These are phyloP conservation scores for Laguncularia racemosa DNA, from an alignment of 345 rosid species.

Conservation along the genomic window DNA sequence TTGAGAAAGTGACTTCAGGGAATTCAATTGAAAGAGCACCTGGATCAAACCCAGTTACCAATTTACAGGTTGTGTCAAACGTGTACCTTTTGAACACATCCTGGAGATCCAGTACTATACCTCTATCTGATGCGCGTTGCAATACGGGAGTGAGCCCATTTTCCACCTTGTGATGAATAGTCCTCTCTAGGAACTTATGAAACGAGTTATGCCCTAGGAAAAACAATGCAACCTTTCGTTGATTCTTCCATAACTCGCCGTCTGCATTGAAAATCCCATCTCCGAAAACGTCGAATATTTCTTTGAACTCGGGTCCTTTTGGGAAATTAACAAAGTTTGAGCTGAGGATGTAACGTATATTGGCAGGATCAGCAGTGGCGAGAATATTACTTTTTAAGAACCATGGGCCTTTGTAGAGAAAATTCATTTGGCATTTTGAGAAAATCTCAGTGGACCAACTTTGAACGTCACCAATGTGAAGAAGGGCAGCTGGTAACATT, in stretches of 20 bases:
- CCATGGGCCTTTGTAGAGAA: slow-evolving; percentile 31
- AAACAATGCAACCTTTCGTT: slow-evolving; percentile 29
- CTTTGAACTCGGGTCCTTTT: slow-evolving; percentile 46
- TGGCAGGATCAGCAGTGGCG: slow-evolving; percentile 43
- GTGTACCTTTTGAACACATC: slow-evolving; percentile 41
- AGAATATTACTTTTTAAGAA: slow-evolving; percentile 24
- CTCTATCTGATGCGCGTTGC: slow-evolving; percentile 25
- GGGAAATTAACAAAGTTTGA: slow-evolving; percentile 50
- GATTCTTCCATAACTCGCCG: slow-evolving; percentile 34
- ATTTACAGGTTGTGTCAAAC: slow-evolving; percentile 28
- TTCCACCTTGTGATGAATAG: slow-evolving; percentile 24
- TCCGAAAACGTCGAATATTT: slow-evolving; percentile 46
- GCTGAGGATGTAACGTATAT: slow-evolving; percentile 49
- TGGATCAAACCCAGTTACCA: slow-evolving; percentile 39
- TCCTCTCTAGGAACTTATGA: slow-evolving; percentile 18
- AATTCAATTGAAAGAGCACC: slow-evolving; percentile 27
- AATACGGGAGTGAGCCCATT: slow-evolving; percentile 39
- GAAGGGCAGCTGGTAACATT: slow-evolving; percentile 35
- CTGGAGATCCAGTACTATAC: slow-evolving; percentile 29
- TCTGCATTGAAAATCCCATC: slow-evolving; percentile 53
- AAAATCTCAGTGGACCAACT: slow-evolving; percentile 22
- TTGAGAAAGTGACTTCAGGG: slow-evolving; percentile 24
- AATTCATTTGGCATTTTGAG: slow-evolving; percentile 18
- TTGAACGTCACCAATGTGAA: slow-evolving; percentile 23
- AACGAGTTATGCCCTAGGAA: slow-evolving; percentile 26